Percentiles rank a stretch among this genome's conserved stretches.
These are phyloP conservation scores for Scutellaria minor DNA, from an alignment of 257 asterid species.

Conservation along the genomic window DNA sequence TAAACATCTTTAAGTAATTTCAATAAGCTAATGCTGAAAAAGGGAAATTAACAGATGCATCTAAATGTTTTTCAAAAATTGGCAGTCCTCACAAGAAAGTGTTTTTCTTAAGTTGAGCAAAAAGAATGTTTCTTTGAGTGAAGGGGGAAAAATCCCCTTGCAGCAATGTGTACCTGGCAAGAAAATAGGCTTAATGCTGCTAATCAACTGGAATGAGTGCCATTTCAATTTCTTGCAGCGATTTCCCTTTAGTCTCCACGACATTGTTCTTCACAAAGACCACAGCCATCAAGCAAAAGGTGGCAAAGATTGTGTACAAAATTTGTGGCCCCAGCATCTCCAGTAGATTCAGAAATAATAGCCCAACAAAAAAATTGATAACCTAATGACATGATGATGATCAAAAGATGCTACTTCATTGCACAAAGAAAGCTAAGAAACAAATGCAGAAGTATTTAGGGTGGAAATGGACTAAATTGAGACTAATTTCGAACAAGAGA, in stretches of 20 bases:
- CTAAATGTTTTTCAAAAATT: no score
- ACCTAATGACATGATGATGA: constrained; percentile 50
- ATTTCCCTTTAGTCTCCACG: constrained; percentile 87
- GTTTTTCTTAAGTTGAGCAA: not conserved
- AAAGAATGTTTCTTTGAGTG: not conserved
- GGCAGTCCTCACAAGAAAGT: no score
- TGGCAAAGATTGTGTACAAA: constrained; percentile 62
- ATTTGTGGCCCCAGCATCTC: constrained; percentile 77
- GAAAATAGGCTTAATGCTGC: constrained; percentile 16
- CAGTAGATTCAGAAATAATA: constrained; percentile 74
- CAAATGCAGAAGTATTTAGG: not conserved
- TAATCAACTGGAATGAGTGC: constrained; percentile 63
- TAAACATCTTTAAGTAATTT: constrained; percentile 4
- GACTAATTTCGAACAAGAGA: not conserved
- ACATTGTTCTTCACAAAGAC: constrained; percentile 65
- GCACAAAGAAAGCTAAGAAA: not conserved
- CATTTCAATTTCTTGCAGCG: constrained; percentile 85
- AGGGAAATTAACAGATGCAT: no score
- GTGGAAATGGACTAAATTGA: no score
- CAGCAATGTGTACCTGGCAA: constrained; percentile 28
- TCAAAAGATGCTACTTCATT: not conserved
- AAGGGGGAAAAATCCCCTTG: not conserved
- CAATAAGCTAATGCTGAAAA: not conserved
- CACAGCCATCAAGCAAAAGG: constrained; percentile 60
- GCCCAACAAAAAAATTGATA: constrained; percentile 77